A percentile compares a stretch with the other conserved stretches of the same genome.
Evolutionary conservation across 805 yeast genomes (phyloP).

Genomic region (Saturnispora dispora): DNA sequence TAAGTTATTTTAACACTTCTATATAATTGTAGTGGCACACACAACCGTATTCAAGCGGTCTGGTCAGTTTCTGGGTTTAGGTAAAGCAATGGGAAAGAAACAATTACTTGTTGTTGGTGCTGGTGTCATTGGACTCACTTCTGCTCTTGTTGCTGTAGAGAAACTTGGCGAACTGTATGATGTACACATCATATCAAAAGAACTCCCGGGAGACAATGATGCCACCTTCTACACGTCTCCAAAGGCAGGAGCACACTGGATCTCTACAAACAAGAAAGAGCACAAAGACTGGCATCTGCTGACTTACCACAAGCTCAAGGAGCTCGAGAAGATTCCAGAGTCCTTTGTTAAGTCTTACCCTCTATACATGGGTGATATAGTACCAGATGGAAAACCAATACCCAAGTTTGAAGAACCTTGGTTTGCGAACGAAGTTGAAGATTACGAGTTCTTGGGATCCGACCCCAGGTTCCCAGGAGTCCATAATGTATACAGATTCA

Average conservation of each 20-base stretch:
- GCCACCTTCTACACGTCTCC: conserved; percentile 46
- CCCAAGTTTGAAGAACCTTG: conserved; percentile 33
- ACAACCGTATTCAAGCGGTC: neutral
- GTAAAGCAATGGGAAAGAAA: neutral
- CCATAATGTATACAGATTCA: conserved; percentile 31
- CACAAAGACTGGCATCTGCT: conserved; percentile 26
- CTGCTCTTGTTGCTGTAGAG: conserved; percentile 32
- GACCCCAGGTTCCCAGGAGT: conserved; percentile 30
- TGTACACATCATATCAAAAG: conserved; percentile 33
- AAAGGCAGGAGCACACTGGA: conserved; percentile 67
- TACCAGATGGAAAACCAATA: conserved; percentile 6
- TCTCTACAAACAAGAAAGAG: conserved; percentile 30
- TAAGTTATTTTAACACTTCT: neutral
- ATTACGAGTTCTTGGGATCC: conserved; percentile 25
- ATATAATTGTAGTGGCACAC: neutral
- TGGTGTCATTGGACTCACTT: conserved; percentile 42
- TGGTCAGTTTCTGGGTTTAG: neutral
- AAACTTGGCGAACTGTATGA: conserved; percentile 20
- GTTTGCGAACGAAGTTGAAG: conserved; percentile 39
- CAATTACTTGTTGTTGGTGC: conserved; percentile 16
- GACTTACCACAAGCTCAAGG: conserved; percentile 29
- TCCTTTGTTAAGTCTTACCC: conserved; percentile 26
- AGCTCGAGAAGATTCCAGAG: conserved; percentile 29
- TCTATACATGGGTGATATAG: conserved; percentile 21
- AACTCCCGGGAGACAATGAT: conserved; percentile 48